phyloP scores from a whole-genome alignment of 2,329 filamentous ascomycete genomes.

The Neonectria neomacrospora region DNA sequence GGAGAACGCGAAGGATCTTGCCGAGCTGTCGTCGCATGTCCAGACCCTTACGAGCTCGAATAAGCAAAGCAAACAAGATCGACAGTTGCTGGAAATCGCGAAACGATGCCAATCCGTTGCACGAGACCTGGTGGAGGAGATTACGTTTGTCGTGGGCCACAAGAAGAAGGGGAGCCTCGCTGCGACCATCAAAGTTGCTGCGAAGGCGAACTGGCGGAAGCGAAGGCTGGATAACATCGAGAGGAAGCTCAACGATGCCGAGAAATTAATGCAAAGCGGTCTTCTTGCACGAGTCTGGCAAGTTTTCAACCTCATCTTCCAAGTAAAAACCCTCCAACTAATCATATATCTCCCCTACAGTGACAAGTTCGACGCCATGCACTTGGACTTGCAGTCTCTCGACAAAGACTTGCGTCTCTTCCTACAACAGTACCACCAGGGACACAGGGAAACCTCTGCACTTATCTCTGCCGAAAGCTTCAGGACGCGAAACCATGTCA shows the following conservation, averaged over 20 bases:
- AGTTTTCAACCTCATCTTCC: not conserved
- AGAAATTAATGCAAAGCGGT: constrained; percentile 20
- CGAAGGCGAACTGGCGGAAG: constrained; percentile 39
- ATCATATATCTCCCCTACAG: not conserved
- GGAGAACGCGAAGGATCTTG: constrained; percentile 1
- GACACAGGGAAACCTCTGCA: not conserved
- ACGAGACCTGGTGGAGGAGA: constrained; percentile 10
- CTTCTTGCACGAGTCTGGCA: constrained; percentile 12
- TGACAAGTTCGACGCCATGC: not conserved
- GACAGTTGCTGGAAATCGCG: constrained; percentile 1
- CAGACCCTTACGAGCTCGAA: not conserved
- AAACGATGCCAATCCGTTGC: constrained; percentile 14
- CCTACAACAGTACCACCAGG: not conserved
- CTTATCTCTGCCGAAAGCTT: not conserved
- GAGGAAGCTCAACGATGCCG: constrained; percentile 17
- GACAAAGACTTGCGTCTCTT: not conserved
- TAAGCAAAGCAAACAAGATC: not conserved
- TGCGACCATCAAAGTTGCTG: constrained; percentile 14
- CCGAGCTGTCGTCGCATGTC: not conserved
- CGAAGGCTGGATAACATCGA: constrained; percentile 32
- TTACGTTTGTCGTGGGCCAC: constrained; percentile 10
- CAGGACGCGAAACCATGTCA: not conserved
- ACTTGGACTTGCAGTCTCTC: not conserved
- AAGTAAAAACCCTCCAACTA: not conserved
- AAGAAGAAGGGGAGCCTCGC: constrained; percentile 8